These are phyloP conservation scores for Candida sphagnicola DNA, from an alignment of 805 yeast genomes.

Conservation along the genomic window DNA sequence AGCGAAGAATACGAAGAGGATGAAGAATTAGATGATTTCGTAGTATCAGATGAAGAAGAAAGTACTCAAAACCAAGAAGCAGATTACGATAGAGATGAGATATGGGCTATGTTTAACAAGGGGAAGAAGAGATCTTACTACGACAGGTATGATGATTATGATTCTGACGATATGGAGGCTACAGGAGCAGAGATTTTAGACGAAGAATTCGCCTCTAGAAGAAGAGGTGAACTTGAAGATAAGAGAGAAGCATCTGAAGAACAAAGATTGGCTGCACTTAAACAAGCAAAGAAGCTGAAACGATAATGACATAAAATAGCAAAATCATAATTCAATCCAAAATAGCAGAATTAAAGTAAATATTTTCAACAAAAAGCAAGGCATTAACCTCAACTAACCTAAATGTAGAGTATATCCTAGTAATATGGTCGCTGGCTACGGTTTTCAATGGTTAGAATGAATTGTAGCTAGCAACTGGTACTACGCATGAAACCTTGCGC, in stretches of 20 bases:
- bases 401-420: too few relatives aligned
- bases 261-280: slow-evolving; percentile 34
- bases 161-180: slow-evolving; percentile 83
- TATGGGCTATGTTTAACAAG: slow-evolving; percentile 79
- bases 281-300: slow-evolving; percentile 15
- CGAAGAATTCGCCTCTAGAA: slow-evolving; percentile 72
- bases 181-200: slow-evolving; percentile 83
- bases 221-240: slow-evolving; percentile 74
- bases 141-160: slow-evolving; percentile 44
- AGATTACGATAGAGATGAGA: slow-evolving; percentile 79
- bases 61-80: slow-evolving; percentile 24
- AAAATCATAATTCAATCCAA: too few relatives aligned
- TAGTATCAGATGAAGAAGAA: slow-evolving; percentile 54
- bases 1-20: slow-evolving; percentile 40
- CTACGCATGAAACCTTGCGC: too few relatives aligned
- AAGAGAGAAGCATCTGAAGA: slow-evolving; percentile 62
- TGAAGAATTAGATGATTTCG: slow-evolving; percentile 51
- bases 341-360: too few relatives aligned
- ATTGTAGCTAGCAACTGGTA: too few relatives aligned
- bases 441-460: too few relatives aligned
- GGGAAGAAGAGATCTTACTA: slow-evolving; percentile 51
- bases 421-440: too few relatives aligned
- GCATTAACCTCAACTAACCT: too few relatives aligned
- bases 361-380: too few relatives aligned
- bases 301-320: not conserved